Evolutionary conservation across 805 yeast genomes (phyloP), one percentile per base, ranked within the genome.

Genomic region (Ogataea siamensis): DNA sequence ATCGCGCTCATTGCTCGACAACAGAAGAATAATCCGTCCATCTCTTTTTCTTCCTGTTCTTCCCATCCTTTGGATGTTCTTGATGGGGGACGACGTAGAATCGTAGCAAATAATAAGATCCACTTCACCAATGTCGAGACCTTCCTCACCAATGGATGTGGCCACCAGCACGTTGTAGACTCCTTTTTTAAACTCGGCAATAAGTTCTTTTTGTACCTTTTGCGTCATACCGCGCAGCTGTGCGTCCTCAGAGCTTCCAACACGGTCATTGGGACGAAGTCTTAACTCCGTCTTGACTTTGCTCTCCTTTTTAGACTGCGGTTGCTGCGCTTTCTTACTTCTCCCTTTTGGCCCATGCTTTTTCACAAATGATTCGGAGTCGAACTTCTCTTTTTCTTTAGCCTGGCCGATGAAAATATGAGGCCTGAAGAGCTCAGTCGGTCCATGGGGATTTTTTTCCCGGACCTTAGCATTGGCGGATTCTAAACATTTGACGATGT

Each of bases 61-160:
- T 18, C 99, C 99, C 94, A 93, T 87, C 51, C 99, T 68, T 58
- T 93, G 99, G 27, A 93, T 74, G 50, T 85, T 88, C 42, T 94
- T 86, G 40, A 93, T 91, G 0, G 98, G 97, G 30, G 96, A 87
- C 19, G 88, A 73, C 0, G 97, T 88, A 0, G 96, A 86, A 54
- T 93, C 99, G 62, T 79, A 93, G 56, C 96, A 89, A 6, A 93
- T 72, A 49, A 93, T 91, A 51, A 93, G 58, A 60, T 93, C 99
- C 37, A 93, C 99, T 58, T 94, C 97, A 21, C 99, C 99, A 49
- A 93, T 94, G 67, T 93, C 99, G 47, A 93, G 71, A 30, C 99
- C 99, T 68, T 93, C 99, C 59, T 93, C 99, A 32, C 98, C 99
- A 55, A 93, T 91, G 0, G 96, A 88, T 0, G 99, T 93, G 4